Conservation (phyloP, 2,329 filamentous ascomycete species). For the Knufia petricola region DNA sequence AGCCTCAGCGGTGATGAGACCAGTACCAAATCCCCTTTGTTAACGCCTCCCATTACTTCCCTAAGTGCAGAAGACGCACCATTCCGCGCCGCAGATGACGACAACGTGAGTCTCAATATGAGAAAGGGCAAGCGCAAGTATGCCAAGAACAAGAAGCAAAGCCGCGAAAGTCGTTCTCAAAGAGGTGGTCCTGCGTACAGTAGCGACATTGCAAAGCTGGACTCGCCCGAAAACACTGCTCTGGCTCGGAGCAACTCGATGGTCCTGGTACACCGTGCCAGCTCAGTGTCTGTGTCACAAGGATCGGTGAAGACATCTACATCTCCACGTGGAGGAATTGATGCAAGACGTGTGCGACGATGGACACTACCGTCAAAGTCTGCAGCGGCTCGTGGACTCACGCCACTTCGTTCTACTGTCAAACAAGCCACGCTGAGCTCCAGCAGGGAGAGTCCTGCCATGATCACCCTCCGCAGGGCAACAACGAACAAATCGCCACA, state of each 20-base stretch:
- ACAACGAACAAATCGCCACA: constrained; percentile 11
- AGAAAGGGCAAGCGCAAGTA: constrained; percentile 13
- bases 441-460: constrained; percentile 16
- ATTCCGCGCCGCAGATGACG: constrained; percentile 14
- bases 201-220: not conserved
- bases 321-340: not conserved
- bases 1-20: not conserved
- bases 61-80: constrained; percentile 13
- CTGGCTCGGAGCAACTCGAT: not conserved
- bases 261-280: not conserved
- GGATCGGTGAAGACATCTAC: not conserved
- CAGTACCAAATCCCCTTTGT: constrained; percentile 5
- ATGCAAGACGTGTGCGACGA: constrained; percentile 5
- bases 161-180: not conserved
- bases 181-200: not conserved
- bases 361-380: constrained; percentile 21
- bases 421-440: constrained; percentile 5
- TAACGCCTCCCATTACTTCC: constrained; percentile 17
- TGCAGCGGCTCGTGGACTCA: constrained; percentile 15
- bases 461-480: constrained; percentile 23
- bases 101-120: constrained; percentile 19
- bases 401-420: constrained; percentile 12
- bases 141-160: not conserved
- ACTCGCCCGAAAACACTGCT: not conserved
- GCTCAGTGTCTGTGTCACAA: not conserved